Base-by-base conservation (phyloP, 176 grass and related monocot species). In the Otatea glauca region DNA sequence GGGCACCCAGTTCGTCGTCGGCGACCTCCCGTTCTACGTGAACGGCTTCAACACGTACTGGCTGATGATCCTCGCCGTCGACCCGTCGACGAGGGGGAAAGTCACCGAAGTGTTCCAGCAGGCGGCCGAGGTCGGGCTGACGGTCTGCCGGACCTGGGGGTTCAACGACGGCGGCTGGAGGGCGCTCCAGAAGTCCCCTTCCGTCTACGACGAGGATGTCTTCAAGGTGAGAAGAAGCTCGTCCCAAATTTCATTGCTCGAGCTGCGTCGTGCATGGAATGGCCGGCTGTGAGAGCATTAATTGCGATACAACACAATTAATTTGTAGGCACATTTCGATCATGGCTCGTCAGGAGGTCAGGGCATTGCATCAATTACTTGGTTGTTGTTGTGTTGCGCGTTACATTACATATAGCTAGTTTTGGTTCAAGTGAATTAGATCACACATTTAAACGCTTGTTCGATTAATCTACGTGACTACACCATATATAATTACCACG, bases 1-100 rank as follows among this genome's bases (percentile, higher is more conserved):
- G 37, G 90, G 90, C 9, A 84, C 76, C 18, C 93, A 95, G 49
- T 92, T 95, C 48, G 56, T 78, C 39, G 65, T 86, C 23, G 89
- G 81, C 29, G 65, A 62, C 16, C 54, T 43, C 37, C 90, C 93
- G 2, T 95, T 95, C 75, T 95, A 95, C 74, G 71, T 95, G 6
- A 95, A 92, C 18, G 93, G 93, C 12, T 95, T 95, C 88, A 95
- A 95, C 67, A 67, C 90, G 1, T 95, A 95, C 55, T 95, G 93
- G 93, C 49, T 95, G 74, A 92, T 95, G 93, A 68, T 86, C 43
- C 86, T 95, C 14, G 90, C 90, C 59, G 93, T 80, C 34, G 93
- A 92, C 49, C 11, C 62, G 65, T 92, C 90, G n/a, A 92, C 93
- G 5, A 86, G 88, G 68, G 78, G 60, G 4, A 92, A 90, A 82